Evolutionary conservation across 1,284 basidiomycete genomes (phyloP), one percentile per base, ranked within the genome.

Genomic region (Gymnopus androsaceus): DNA sequence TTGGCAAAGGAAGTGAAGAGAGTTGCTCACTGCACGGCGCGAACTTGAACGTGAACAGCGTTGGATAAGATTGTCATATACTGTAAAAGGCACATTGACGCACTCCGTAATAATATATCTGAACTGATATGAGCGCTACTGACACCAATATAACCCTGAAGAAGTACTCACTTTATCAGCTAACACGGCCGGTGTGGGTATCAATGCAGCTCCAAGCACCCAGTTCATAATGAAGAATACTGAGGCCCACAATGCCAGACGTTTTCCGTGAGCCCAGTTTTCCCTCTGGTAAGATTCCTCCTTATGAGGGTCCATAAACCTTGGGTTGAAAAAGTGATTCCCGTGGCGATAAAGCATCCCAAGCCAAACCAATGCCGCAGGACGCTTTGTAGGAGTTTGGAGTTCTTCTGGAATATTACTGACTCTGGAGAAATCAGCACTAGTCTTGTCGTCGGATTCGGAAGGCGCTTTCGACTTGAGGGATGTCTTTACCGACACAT

Each of bases 221-320:
- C 85, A 88, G 64, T 82, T 87, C 41, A 80, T 62, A 45, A 87
- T 67, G 58, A 84, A 76, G 64, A 85, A 88, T 2, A 78, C 59
- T 12, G 79, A 72, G 4, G 82, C 81, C 73, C 80, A 83, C 21
- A 86, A 54, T 2, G 81, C 80, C 15, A 83, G 69, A 1, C 73
- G 70, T 75, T 67, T 67, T 17, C 50, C 51, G 19, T 66, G 60
- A 3, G 53, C 50, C 66, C 68, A 69, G 12, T 62, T 49, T 51
- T 70, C 68, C 28, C 50, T 54, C 48, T 60, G 61, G 63, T 31
- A 66, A 55, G 55, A 4, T 28, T 54, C 33, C 37, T 45, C 51
- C 30, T 53, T 53, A 19, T 50, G n/a, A 11, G 12, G 4, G 23
- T 55, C 54, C 31, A 40, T 38, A 5, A 51, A 56, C 0, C 38